These are phyloP conservation scores for Metschnikowia cerradonensis DNA, from an alignment of 805 yeast species.

Conservation along the genomic window DNA sequence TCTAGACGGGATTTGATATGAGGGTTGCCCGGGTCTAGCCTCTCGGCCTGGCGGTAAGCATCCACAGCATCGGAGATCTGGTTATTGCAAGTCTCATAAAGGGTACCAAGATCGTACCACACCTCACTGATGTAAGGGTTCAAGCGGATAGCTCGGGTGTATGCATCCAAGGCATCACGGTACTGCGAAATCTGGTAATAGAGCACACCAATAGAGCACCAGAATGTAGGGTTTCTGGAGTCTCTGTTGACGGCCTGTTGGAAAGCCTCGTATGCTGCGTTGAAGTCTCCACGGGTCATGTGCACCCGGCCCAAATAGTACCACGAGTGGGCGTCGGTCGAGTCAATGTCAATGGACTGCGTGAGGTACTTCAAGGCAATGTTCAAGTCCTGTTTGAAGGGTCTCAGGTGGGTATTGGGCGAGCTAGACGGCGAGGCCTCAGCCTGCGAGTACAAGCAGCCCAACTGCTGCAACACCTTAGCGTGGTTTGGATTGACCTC, in stretches of 20 bases:
- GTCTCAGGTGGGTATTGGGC: slow-evolving; percentile 16
- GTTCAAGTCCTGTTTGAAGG: slow-evolving; percentile 73
- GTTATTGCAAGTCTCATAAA: slow-evolving; percentile 95
- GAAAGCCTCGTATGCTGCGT: slow-evolving; percentile 96
- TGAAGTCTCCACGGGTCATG: slow-evolving; percentile 92
- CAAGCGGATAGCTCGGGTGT: slow-evolving; percentile 91
- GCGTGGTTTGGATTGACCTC: slow-evolving; percentile 91
- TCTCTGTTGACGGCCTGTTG: slow-evolving; percentile 98
- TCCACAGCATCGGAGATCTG: slow-evolving; percentile 93
- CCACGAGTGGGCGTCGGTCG: slow-evolving; percentile 94
- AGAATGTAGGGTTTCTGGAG: slow-evolving; percentile 94
- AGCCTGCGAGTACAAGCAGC: slow-evolving; percentile 82
- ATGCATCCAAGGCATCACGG: slow-evolving; percentile 95
- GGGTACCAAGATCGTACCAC: slow-evolving; percentile 97
- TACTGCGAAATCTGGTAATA: slow-evolving; percentile 95
- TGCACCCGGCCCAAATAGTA: slow-evolving; percentile 94
- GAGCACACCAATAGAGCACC: slow-evolving; percentile 94
- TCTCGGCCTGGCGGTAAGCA: slow-evolving; percentile 94
- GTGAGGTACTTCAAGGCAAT: slow-evolving; percentile 76
- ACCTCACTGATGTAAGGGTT: slow-evolving; percentile 96
- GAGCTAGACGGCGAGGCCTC: slow-evolving; percentile 29
- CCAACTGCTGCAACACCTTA: slow-evolving; percentile 91
- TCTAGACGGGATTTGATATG: slow-evolving; percentile 92
- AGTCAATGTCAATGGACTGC: slow-evolving; percentile 86
- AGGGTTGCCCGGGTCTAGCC: slow-evolving; percentile 89